Conservation (phyloP, 1,284 basidiomycete species). For the Sporisorium exsertum region DNA sequence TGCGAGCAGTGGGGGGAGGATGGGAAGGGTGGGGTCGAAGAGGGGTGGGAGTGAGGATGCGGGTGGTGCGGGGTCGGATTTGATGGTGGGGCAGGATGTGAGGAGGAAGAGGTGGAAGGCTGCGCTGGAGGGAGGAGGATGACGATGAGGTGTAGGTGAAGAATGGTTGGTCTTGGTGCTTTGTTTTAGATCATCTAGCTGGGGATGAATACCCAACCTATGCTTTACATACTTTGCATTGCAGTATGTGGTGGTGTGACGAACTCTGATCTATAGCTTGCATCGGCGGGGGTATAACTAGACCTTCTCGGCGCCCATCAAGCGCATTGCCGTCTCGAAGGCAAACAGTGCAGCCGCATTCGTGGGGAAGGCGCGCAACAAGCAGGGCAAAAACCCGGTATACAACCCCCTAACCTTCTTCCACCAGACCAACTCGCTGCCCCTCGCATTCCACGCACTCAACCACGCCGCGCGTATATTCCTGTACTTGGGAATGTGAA, state of each 20-base stretch:
- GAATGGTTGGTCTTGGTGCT: too few species aligned
- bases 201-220: not conserved
- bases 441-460: slow-evolving; percentile 50
- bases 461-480: slow-evolving; percentile 40
- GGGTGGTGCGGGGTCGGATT: not conserved
- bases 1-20: not conserved
- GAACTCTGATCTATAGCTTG: not conserved
- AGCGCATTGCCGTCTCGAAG: slow-evolving; percentile 63
- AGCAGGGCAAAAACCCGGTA: slow-evolving; percentile 61
- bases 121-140: slow-evolving; percentile 30
- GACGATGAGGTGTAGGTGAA: slow-evolving; percentile 7
- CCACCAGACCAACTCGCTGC: slow-evolving; percentile 13
- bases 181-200: not conserved
- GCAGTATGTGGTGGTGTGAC: not conserved
- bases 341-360: slow-evolving; percentile 65
- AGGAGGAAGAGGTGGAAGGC: slow-evolving; percentile 41
- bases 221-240: not conserved
- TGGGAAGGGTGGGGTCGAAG: not conserved
- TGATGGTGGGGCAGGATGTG: slow-evolving; percentile 39
- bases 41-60: slow-evolving; percentile 8
- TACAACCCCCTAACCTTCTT: slow-evolving; percentile 47
- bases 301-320: slow-evolving; percentile 62
- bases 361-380: slow-evolving; percentile 65
- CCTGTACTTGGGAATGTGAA: slow-evolving; percentile 72
- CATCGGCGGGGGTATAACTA: not conserved